Percentiles rank a stretch among this genome's conserved stretches.
phyloP scores from a whole-genome alignment of 2,329 filamentous ascomycete species.

The Leptosphaerulina australis region DNA sequence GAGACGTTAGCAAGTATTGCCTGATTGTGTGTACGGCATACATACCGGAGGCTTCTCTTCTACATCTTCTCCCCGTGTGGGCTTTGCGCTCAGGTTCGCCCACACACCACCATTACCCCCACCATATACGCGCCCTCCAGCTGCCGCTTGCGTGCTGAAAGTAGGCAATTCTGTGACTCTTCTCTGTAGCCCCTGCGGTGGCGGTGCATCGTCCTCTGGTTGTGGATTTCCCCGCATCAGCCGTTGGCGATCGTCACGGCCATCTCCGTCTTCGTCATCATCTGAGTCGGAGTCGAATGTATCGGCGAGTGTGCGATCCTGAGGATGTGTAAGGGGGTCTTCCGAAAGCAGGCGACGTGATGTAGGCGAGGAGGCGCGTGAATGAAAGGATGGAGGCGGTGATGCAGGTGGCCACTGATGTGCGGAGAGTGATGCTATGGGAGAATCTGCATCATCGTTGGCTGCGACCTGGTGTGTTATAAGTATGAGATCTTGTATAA shows the following conservation, averaged over 20 bases:
- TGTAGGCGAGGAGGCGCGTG: conserved; percentile 72
- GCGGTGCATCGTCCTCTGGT: conserved; percentile 30
- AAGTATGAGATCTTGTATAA: background rate
- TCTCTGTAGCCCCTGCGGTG: conserved; percentile 51
- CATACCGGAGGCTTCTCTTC: conserved; percentile 93
- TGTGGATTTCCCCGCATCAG: conserved; percentile 72
- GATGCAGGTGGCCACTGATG: conserved; percentile 52
- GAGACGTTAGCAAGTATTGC: conserved; percentile 43
- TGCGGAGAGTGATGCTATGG: conserved; percentile 28
- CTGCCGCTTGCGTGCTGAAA: conserved; percentile 52
- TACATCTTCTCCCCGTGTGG: conserved; percentile 77
- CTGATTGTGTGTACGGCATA: conserved; percentile 29
- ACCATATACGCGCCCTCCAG: conserved; percentile 65
- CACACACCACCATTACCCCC: conserved; percentile 92
- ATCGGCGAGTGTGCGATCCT: conserved; percentile 84
- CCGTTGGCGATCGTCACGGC: conserved; percentile 81
- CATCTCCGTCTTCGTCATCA: conserved; percentile 67
- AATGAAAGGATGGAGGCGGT: conserved; percentile 81
- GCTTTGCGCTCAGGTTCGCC: conserved; percentile 91
- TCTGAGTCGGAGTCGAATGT: conserved; percentile 83
- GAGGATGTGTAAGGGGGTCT: conserved; percentile 60
- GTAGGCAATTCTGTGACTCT: conserved; percentile 61
- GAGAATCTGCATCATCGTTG: conserved; percentile 52
- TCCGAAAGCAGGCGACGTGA: conserved; percentile 60
- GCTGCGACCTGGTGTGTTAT: conserved; percentile 47